These are phyloP conservation scores for Mucor irregularis DNA, from an alignment of 371 early-diverging fungal species.

Conservation along the genomic window DNA sequence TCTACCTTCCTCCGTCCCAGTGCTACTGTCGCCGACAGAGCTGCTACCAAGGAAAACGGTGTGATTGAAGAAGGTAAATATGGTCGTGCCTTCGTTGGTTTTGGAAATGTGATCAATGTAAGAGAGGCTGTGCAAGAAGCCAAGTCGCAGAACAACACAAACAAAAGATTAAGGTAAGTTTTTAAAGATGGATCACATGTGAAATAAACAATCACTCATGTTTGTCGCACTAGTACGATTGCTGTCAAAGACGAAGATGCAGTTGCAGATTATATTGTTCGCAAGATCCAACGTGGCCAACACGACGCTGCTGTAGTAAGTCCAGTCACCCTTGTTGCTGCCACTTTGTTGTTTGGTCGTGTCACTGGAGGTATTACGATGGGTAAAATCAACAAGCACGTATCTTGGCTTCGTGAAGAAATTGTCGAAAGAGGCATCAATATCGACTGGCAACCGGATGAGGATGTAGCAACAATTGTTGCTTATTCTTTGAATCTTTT, in stretches of 20 bases:
- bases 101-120: slow-evolving; percentile 39
- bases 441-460: slow-evolving; percentile 51
- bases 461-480: slow-evolving; percentile 42
- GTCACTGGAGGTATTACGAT: slow-evolving; percentile 33
- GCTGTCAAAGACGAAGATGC: slow-evolving; percentile 23
- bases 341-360: slow-evolving; percentile 44
- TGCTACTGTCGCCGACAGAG: slow-evolving; percentile 35
- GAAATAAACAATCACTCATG: background rate
- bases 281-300: slow-evolving; percentile 40
- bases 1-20: slow-evolving; percentile 39
- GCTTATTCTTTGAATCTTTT: slow-evolving; percentile 38
- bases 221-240: slow-evolving; percentile 8
- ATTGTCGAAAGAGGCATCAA: slow-evolving; percentile 25
- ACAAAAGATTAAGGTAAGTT: slow-evolving; percentile 19
- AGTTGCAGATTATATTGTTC: slow-evolving; percentile 29
- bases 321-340: slow-evolving; percentile 47
- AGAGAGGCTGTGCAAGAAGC: slow-evolving; percentile 16
- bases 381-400: slow-evolving; percentile 41
- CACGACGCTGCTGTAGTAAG: slow-evolving; percentile 38
- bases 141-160: slow-evolving; percentile 1
- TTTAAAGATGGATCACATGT: background rate
- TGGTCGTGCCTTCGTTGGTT: slow-evolving; percentile 47
- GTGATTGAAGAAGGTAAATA: slow-evolving; percentile 36
- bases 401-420: slow-evolving; percentile 40
- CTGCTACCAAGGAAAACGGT: slow-evolving; percentile 33